phyloP scores from a whole-genome alignment of 257 asterid species.

The Nicotiana attenuata region DNA sequence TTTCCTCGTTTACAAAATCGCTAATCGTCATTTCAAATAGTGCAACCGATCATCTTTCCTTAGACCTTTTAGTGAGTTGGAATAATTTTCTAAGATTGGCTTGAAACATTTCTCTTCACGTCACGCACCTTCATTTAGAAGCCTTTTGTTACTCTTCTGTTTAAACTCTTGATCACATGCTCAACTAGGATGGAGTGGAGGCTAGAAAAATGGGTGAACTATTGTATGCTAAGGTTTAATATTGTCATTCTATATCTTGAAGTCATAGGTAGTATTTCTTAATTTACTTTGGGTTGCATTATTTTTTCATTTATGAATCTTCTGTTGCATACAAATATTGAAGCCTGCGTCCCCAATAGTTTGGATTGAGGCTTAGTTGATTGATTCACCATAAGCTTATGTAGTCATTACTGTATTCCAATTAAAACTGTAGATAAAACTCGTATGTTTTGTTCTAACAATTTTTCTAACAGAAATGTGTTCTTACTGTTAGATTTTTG shows the following conservation, averaged over 20 bases:
- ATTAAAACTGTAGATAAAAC: background rate
- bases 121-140: background rate
- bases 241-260: background rate
- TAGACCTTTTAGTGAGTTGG: background rate
- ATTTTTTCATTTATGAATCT: background rate
- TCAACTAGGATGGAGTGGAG: background rate
- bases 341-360: background rate
- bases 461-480: constrained; percentile 3
- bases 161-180: constrained; percentile 2
- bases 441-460: background rate
- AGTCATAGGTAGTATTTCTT: background rate
- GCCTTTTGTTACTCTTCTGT: background rate
- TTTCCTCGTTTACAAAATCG: background rate
- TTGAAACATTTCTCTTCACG: background rate
- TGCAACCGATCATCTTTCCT: background rate
- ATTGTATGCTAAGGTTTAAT: background rate
- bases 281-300: background rate
- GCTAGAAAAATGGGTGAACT: background rate
- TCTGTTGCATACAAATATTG: background rate
- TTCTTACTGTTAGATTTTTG: constrained; percentile 52
- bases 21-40: background rate
- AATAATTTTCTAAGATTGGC: background rate
- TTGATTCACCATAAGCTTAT: background rate
- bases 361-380: background rate
- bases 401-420: background rate